Evolutionary conservation across 352 stramenopile genomes (phyloP), one percentile per base, ranked within the genome.

Genomic region (Phytopythium chamaehyphon): DNA sequence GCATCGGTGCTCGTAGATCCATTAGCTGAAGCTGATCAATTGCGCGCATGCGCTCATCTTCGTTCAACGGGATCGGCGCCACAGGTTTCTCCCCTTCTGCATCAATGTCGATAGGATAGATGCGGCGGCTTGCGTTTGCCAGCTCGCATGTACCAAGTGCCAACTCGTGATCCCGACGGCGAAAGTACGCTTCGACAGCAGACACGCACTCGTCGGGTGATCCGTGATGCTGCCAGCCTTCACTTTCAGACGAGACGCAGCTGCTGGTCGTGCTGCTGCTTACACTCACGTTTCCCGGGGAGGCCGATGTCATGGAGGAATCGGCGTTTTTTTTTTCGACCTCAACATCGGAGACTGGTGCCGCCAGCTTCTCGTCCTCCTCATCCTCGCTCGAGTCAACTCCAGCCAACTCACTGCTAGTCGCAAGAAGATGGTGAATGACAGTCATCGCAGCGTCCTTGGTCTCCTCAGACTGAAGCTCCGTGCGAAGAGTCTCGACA

Each of bases 21-120:
- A 74, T 78, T 11, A 88, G 59, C 8, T 64, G 51, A 1, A 66
- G 54, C n/a, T 55, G n/a, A 6, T 69, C 39, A 28, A 88, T 75
- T 4, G 47, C 64, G 18, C 72, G 18, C 3, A 84, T 40, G 16
- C 76, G 76, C n/a, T 55, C 37, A 0, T 33, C 28, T 39, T 86
- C 77, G 51, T 82, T 78, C 14, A 57, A 56, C 4, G 74, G 71
- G 6, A 83, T 22, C 1, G 73, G 70, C 6, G 62, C 55, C 19
- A 60, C 42, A 4, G 48, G 63, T 23, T 47, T 56, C 2, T 36
- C 48, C 0, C 48, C 52, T 33, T 45, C 33, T 14, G 73, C 54
- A 49, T 64, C 52, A 3, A 62, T 47, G 16, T 69, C 45, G 42
- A 81, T 42, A 26, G 65, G 51, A 46, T 88, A 88, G 6, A 24